Percentiles rank a stretch among this genome's conserved stretches.
These are phyloP conservation scores for Nitzschia palea DNA, from an alignment of 108 stramenopile species.

Conservation along the genomic window DNA sequence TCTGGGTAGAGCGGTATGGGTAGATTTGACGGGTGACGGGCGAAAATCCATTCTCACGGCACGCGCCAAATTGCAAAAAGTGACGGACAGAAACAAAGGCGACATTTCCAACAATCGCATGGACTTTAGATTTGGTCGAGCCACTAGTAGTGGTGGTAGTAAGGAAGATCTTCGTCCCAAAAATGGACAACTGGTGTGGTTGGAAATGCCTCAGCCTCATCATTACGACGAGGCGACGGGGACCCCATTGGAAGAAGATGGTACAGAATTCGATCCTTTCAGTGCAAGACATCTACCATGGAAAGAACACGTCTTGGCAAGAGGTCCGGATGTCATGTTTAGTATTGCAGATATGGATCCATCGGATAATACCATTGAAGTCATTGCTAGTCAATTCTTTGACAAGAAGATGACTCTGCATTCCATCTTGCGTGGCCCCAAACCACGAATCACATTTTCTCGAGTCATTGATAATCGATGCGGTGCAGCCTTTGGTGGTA, in stretches of 20 bases:
- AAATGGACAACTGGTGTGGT: slow-evolving; percentile 80
- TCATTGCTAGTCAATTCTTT: slow-evolving; percentile 93
- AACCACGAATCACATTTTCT: slow-evolving; percentile 57
- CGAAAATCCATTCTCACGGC: slow-evolving; percentile 88
- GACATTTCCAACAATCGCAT: not conserved
- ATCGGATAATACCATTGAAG: slow-evolving; percentile 85
- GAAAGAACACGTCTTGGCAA: slow-evolving; percentile 80
- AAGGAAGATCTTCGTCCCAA: slow-evolving; percentile 38
- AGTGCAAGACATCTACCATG: slow-evolving; percentile 72
- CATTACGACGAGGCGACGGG: slow-evolving; percentile 60
- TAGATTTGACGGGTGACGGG: slow-evolving; percentile 89
- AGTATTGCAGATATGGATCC: slow-evolving; percentile 89
- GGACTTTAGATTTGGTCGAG: not conserved
- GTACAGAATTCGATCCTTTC: slow-evolving; percentile 82
- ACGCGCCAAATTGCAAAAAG: slow-evolving; percentile 65
- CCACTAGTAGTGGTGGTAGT: too few relatives aligned
- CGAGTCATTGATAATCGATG: slow-evolving; percentile 81
- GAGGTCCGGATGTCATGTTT: slow-evolving; percentile 97
- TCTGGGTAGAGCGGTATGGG: slow-evolving; percentile 72
- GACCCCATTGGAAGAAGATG: slow-evolving; percentile 76
- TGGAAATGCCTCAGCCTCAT: slow-evolving; percentile 81
- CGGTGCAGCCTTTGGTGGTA: slow-evolving; percentile 87
- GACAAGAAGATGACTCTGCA: slow-evolving; percentile 75
- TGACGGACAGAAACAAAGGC: not conserved
- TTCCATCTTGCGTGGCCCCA: slow-evolving; percentile 65